These are phyloP conservation scores for Tolypocladium cylindrosporum DNA, from an alignment of 2,329 filamentous ascomycete genomes.

Conservation along the genomic window DNA sequence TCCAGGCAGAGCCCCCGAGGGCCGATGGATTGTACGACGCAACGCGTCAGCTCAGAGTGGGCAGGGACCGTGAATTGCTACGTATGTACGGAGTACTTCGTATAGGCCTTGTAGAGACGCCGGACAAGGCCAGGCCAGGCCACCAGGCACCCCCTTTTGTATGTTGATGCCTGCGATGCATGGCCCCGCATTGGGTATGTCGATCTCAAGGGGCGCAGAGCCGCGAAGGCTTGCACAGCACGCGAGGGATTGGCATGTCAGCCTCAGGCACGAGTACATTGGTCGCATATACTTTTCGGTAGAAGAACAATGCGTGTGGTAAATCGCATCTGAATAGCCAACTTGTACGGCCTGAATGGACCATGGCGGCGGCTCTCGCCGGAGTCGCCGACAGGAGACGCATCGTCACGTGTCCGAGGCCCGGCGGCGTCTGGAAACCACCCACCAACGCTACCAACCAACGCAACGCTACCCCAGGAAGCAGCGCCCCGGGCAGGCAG, in stretches of 20 bases:
- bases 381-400: background rate
- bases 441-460: background rate
- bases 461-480: background rate
- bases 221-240: background rate
- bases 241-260: background rate
- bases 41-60: background rate
- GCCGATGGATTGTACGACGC: background rate
- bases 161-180: background rate
- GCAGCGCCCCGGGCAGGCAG: constrained; percentile 1
- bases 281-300: background rate
- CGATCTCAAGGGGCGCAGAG: background rate
- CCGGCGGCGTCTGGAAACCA: background rate
- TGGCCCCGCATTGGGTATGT: background rate
- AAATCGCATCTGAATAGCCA: background rate
- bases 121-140: background rate
- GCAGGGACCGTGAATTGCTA: background rate
- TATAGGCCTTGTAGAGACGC: background rate
- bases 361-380: background rate
- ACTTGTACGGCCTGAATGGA: background rate
- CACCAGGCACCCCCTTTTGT: background rate
- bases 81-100: background rate
- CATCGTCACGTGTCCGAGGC: background rate
- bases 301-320: background rate
- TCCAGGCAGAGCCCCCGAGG: background rate
- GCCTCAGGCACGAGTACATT: background rate